These are phyloP conservation scores for Parietaria judaica DNA, from an alignment of 306 rosid genomes.

Conservation along the genomic window DNA sequence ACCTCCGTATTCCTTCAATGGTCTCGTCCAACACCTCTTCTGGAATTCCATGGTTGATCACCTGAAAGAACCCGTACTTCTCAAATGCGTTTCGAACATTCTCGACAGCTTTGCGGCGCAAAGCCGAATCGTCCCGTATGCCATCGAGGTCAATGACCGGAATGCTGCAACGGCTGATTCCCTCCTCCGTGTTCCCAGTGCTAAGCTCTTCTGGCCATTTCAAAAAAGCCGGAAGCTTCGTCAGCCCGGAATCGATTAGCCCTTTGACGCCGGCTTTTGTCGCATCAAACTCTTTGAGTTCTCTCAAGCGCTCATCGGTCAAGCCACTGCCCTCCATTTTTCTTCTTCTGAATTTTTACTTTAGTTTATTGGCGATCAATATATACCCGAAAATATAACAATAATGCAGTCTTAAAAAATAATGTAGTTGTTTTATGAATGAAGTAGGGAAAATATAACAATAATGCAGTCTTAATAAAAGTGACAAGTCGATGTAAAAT, in stretches of 20 bases:
- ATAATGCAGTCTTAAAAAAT: too few relatives aligned
- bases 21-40: slow-evolving; percentile 19
- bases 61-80: slow-evolving; percentile 41
- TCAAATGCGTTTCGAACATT: slow-evolving; percentile 24
- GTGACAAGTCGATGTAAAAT: too few relatives aligned
- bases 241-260: slow-evolving; percentile 1
- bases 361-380: too few relatives aligned
- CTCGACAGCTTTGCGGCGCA: slow-evolving; percentile 1
- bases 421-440: too few relatives aligned
- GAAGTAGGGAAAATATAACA: too few relatives aligned
- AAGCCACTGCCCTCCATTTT: background rate
- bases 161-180: background rate
- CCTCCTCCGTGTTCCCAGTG: background rate
- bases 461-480: too few relatives aligned
- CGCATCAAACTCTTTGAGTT: background rate
- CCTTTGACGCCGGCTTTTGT: slow-evolving; percentile 2
- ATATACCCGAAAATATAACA: too few relatives aligned
- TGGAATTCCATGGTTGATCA: slow-evolving; percentile 38
- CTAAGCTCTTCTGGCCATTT: background rate
- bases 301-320: background rate
- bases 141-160: background rate
- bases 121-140: background rate
- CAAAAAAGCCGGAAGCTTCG: background rate
- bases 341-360: background rate
- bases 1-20: slow-evolving; percentile 20